These are phyloP conservation scores for Hordeum vulgare DNA, from an alignment of 176 grass and related monocot genomes.

Conservation along the genomic window MorexV3_pseudomolecules_assembly NC_058520.1:616660094-616660593, in stretches of 20 bases:
- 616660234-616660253: neutral
- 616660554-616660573: too few relatives aligned
- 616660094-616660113: neutral
- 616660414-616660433: too few relatives aligned
- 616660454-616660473: too few relatives aligned
- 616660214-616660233: neutral
- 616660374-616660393: neutral
- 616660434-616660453: too few relatives aligned
- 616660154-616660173: neutral
- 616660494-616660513: too few relatives aligned
- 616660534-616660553: too few relatives aligned
- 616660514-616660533: too few relatives aligned
- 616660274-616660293: neutral
- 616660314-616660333: neutral
- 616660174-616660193: neutral
- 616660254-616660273: neutral
- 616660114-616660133: neutral
- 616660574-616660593: too few relatives aligned
- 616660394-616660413: too few relatives aligned
- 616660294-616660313: slow-evolving; percentile 1
- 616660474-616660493: too few relatives aligned
- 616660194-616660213: neutral
- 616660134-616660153: neutral
- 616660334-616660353: neutral
- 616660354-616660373: neutral